Percentiles rank a stretch among this genome's conserved stretches.
phyloP scores from a whole-genome alignment of 1,139 yeast genomes.

The Suhomyces terraborum region DNA sequence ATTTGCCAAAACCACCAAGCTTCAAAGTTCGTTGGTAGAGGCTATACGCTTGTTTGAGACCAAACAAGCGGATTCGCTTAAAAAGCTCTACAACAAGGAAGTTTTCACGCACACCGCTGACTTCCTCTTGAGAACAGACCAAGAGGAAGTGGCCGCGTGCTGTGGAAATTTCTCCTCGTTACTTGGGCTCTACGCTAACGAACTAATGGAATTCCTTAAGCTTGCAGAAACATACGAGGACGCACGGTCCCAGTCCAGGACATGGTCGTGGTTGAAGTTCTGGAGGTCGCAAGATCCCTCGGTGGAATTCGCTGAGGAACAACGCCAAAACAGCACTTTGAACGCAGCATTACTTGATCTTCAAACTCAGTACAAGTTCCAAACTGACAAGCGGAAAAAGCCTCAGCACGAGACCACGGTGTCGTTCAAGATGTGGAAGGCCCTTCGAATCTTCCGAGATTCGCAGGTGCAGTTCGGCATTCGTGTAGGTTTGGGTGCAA shows the following conservation, averaged over 20 bases:
- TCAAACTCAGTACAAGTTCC: conserved; percentile 31
- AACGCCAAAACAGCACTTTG: conserved; percentile 22
- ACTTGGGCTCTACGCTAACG: conserved; percentile 62
- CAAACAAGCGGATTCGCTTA: conserved; percentile 61
- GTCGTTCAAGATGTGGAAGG: conserved; percentile 34
- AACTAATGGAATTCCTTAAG: conserved; percentile 51
- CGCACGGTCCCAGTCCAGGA: conserved; percentile 27
- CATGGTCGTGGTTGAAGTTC: conserved; percentile 56
- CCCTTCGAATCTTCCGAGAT: conserved; percentile 43
- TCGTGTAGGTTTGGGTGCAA: conserved; percentile 78
- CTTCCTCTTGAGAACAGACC: conserved; percentile 55
- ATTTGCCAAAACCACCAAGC: conserved; percentile 44
- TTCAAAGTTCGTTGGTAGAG: conserved; percentile 47
- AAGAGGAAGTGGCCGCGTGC: conserved; percentile 82
- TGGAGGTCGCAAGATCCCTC: conserved; percentile 34
- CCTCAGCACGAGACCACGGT: conserved; percentile 5
- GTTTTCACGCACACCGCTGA: conserved; percentile 46
- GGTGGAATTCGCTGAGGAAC: conserved; percentile 3
- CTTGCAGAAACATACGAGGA: conserved; percentile 47
- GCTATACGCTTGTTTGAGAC: conserved; percentile 58
- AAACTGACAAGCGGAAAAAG: not conserved
- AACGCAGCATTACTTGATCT: conserved; percentile 43
- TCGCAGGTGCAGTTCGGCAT: conserved; percentile 79
- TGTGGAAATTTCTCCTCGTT: conserved; percentile 79
- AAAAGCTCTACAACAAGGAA: conserved; percentile 58